A percentile compares a stretch with the other conserved stretches of the same genome.
These are phyloP conservation scores for Tagetes erecta DNA, from an alignment of 129 eudicot genomes.

Conservation along the genomic window DNA sequence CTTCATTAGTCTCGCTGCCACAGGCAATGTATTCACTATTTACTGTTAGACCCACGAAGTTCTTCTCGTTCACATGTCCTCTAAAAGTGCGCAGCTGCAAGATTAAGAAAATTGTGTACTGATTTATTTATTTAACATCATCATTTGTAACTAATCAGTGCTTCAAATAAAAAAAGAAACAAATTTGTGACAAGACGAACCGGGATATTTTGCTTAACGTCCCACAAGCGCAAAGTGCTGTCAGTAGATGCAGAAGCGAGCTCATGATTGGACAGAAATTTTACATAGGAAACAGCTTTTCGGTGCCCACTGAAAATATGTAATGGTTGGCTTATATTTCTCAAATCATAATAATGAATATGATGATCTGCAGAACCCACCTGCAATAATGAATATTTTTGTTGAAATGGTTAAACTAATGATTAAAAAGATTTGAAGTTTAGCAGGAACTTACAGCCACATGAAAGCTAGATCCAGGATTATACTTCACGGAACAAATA, in stretches of 20 bases:
- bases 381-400: conserved; percentile 42
- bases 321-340: conserved; percentile 80
- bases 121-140: not conserved
- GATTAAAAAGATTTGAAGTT: not conserved
- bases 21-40: conserved; percentile 77
- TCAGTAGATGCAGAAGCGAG: conserved; percentile 99
- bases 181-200: conserved; percentile 43
- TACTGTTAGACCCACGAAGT: conserved; percentile 79
- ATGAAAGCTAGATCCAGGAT: conserved; percentile 89
- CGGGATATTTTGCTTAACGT: conserved; percentile 70
- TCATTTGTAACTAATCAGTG: not conserved
- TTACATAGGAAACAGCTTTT: conserved; percentile 92
- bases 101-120: not conserved
- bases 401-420: not conserved
- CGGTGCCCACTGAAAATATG: conserved; percentile 80
- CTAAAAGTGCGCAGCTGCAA: conserved; percentile 68
- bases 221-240: conserved; percentile 94
- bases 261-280: conserved; percentile 76
- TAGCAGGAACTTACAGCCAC: conserved; percentile 64
- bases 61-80: conserved; percentile 90
- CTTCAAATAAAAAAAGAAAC: conserved; percentile 10
- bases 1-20: conserved; percentile 91
- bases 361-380: conserved; percentile 98
- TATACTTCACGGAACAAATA: conserved; percentile 91
- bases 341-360: conserved; percentile 84